Evolutionary conservation across 2,329 filamentous ascomycete species (phyloP).

Genomic region (Beauveria asiatica): DNA sequence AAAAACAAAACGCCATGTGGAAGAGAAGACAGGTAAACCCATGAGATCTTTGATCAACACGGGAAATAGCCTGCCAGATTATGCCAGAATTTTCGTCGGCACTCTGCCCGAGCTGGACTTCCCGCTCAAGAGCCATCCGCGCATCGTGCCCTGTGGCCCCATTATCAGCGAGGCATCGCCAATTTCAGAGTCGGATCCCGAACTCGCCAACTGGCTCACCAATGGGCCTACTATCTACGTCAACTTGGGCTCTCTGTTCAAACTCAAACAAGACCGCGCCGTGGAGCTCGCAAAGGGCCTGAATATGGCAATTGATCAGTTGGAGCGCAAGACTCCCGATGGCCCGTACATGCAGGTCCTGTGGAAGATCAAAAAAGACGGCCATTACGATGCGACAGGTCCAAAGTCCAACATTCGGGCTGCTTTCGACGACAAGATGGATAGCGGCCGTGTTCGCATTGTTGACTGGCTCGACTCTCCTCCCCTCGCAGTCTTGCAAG

Average conservation of each 20-base stretch:
- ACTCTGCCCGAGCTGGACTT: conserved; percentile 29
- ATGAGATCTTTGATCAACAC: conserved; percentile 18
- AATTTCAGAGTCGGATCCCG: conserved; percentile 28
- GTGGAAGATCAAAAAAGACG: conserved; percentile 25
- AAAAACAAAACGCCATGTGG: conserved; percentile 12
- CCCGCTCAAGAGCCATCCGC: conserved; percentile 28
- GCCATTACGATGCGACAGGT: conserved; percentile 10
- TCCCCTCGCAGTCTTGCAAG: conserved; percentile 27
- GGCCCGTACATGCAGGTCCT: conserved; percentile 19
- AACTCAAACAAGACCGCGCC: conserved; percentile 24
- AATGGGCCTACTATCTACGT: conserved; percentile 36
- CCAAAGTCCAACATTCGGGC: conserved; percentile 13
- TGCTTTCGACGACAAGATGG: conserved; percentile 19
- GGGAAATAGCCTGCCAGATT: conserved; percentile 11
- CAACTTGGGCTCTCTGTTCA: conserved; percentile 36
- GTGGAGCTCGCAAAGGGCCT: conserved; percentile 31
- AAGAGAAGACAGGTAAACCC: conserved; percentile 10
- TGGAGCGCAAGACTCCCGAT: conserved; percentile 1
- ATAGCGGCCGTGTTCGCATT: conserved; percentile 26
- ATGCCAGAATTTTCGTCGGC: conserved; percentile 20
- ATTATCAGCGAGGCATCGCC: conserved; percentile 29
- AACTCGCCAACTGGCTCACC: conserved; percentile 34
- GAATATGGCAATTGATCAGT: conserved; percentile 24
- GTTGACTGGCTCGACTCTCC: conserved; percentile 32
- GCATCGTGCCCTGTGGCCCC: conserved; percentile 37